These are phyloP conservation scores for Auriscalpium orientale DNA, from an alignment of 768 basidiomycete genomes.

Conservation along the genomic window DNA sequence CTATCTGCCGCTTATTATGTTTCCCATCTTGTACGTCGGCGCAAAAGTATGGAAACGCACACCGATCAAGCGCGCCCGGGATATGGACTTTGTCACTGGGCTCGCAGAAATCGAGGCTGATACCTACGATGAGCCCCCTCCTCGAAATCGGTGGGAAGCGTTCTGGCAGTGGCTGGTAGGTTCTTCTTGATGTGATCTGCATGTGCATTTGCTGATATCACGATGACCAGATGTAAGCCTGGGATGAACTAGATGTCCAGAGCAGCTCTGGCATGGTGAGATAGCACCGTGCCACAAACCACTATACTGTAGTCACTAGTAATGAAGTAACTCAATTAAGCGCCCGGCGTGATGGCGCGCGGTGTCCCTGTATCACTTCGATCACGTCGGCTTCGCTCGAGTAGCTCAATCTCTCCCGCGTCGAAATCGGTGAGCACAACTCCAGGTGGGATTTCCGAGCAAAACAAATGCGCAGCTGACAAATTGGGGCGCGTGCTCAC, in stretches of 20 bases:
- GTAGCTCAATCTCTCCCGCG: no score
- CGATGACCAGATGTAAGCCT: neutral
- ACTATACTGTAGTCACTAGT: no score
- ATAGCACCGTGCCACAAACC: no score
- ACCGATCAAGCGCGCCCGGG: slow-evolving; percentile 37
- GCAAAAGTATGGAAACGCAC: slow-evolving; percentile 49
- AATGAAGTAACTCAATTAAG: no score
- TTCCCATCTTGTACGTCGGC: slow-evolving; percentile 65
- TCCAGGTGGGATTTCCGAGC: no score
- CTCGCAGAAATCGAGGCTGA: slow-evolving; percentile 27
- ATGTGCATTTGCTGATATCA: neutral
- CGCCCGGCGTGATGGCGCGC: no score
- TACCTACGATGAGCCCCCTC: slow-evolving; percentile 56
- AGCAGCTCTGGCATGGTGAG: no score
- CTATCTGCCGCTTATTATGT: slow-evolving; percentile 58
- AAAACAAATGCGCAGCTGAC: no score
- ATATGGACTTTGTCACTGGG: slow-evolving; percentile 81
- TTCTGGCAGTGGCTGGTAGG: slow-evolving; percentile 74
- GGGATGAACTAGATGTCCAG: neutral
- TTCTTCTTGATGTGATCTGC: neutral
- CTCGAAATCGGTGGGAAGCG: slow-evolving; percentile 56
- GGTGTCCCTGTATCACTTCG: no score
- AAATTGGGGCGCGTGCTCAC: no score
- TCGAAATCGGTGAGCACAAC: no score
- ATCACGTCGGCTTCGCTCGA: no score